phyloP scores from a whole-genome alignment of 73 alveolate species.

The Paramecium sonneborni region DNA sequence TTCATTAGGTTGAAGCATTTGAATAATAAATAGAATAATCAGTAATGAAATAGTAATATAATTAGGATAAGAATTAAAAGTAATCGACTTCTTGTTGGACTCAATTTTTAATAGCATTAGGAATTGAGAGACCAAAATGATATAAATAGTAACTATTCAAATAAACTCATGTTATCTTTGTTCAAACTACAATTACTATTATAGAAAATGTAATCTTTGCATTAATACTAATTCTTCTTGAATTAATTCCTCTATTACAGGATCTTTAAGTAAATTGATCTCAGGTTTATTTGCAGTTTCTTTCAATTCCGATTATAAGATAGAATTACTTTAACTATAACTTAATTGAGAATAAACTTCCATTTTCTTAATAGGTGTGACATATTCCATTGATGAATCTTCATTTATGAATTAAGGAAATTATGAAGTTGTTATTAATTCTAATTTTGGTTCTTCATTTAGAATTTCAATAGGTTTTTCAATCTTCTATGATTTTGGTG shows the following conservation, averaged over 20 bases:
- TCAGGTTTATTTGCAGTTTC: background rate
- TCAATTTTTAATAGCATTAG: background rate
- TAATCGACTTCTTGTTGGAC: background rate
- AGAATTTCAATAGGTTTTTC: background rate
- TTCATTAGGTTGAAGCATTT: background rate
- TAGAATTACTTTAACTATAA: conserved; percentile 34
- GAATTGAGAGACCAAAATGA: conserved; percentile 17
- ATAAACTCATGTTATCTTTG: background rate
- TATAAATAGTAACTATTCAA: background rate
- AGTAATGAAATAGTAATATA: background rate
- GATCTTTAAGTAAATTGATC: background rate
- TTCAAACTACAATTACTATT: conserved; percentile 2
- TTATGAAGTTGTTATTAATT: background rate
- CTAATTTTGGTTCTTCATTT: background rate
- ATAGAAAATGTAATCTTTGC: conserved; percentile 5
- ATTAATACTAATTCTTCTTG: background rate
- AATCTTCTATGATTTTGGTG: background rate
- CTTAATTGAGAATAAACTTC: background rate
- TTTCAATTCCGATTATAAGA: background rate
- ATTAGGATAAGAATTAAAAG: background rate
- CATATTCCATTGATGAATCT: background rate
- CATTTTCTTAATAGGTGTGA: background rate
- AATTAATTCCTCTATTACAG: background rate
- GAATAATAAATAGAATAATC: background rate
- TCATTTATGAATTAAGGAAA: conserved; percentile 15